A percentile compares a stretch with the other conserved stretches of the same genome.
These are phyloP conservation scores for Plantago major DNA, from an alignment of 257 asterid genomes.

Conservation along the genomic window DNA sequence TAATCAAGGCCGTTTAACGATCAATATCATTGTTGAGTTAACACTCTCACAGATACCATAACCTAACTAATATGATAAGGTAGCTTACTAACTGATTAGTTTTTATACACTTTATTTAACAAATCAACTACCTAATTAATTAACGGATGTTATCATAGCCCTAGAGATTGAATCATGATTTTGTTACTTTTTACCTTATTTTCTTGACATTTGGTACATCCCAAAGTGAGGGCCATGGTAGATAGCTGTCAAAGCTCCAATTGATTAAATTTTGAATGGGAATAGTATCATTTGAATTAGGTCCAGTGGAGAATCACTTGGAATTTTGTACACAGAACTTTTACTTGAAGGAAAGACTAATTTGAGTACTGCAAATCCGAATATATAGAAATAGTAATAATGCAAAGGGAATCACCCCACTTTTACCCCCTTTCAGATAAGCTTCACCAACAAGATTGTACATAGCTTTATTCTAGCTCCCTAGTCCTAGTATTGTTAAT, in stretches of 20 bases:
- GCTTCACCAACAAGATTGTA: slow-evolving; percentile 15
- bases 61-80: too few relatives aligned
- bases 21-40: too few relatives aligned
- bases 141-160: too few relatives aligned
- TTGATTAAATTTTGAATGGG: slow-evolving; percentile 6
- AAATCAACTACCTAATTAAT: too few relatives aligned
- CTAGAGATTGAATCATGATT: too few relatives aligned
- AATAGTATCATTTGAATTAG: slow-evolving; percentile 3
- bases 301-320: background rate
- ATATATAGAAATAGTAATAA: background rate
- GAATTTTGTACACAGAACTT: slow-evolving; percentile 7
- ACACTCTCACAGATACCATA: too few relatives aligned
- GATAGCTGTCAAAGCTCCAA: background rate
- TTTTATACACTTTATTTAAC: too few relatives aligned
- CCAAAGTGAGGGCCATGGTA: background rate
- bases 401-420: background rate
- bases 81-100: too few relatives aligned
- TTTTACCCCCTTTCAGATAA: slow-evolving; percentile 11
- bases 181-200: too few relatives aligned
- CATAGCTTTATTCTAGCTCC: slow-evolving; percentile 17
- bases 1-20: too few relatives aligned
- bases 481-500: background rate
- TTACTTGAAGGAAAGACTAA: slow-evolving; percentile 9
- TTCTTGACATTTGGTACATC: too few relatives aligned
- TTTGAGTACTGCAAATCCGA: background rate